Conservation (phyloP, 2,329 filamentous ascomycete genomes). For the Clonostachys rosea region DNA sequence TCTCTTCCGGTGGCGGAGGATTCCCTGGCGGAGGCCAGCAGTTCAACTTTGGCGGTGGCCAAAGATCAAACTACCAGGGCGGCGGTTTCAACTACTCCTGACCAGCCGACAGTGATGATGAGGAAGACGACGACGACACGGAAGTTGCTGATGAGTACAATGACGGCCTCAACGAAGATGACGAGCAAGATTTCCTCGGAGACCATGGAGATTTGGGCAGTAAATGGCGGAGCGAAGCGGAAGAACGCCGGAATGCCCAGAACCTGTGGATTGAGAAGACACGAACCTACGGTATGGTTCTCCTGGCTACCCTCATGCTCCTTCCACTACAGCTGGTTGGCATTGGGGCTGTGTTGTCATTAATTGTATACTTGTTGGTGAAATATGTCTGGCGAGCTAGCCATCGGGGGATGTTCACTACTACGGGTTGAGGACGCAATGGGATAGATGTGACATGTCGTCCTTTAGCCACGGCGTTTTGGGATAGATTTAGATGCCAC, state of each 20-base stretch:
- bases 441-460: too few relatives aligned
- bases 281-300: conserved; percentile 33
- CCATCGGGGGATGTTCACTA: too few relatives aligned
- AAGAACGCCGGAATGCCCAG: conserved; percentile 23
- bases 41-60: conserved; percentile 48
- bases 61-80: conserved; percentile 26
- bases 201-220: conserved; percentile 8
- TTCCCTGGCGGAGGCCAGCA: conserved; percentile 40
- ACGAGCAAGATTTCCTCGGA: conserved; percentile 11
- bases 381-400: conserved; percentile 1
- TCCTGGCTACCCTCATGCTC: conserved; percentile 39
- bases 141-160: conserved; percentile 16
- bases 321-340: conserved; percentile 36
- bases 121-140: conserved; percentile 23
- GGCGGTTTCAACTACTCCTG: conserved; percentile 40
- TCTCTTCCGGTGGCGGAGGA: conserved; percentile 30
- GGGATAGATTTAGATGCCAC: too few relatives aligned
- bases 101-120: conserved; percentile 35
- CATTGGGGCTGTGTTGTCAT: conserved; percentile 24
- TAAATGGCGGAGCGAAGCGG: conserved; percentile 19
- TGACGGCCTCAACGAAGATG: conserved; percentile 14
- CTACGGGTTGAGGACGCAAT: too few relatives aligned
- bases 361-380: conserved; percentile 34
- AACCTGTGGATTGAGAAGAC: conserved; percentile 32
- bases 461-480: too few relatives aligned